These are phyloP conservation scores for Claviceps sp. DNA, from an alignment of 2,329 filamentous ascomycete genomes.

Conservation along the genomic window DNA sequence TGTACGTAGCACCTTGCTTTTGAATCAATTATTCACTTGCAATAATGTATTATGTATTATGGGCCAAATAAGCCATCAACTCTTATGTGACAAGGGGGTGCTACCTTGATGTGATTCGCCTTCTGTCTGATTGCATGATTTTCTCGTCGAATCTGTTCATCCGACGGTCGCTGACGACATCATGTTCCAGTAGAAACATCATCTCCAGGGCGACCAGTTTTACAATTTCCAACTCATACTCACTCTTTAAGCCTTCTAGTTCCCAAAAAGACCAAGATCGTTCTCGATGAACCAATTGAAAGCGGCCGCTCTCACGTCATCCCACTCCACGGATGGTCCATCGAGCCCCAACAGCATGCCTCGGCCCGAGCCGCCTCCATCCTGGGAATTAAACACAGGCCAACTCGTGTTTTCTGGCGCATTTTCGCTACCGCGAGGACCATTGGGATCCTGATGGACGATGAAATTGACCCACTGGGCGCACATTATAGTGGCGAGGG, in stretches of 20 bases:
- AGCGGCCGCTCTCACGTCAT: not conserved
- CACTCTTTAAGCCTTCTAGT: not conserved
- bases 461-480: not conserved
- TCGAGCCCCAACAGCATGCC: not conserved
- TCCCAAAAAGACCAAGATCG: not conserved
- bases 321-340: not conserved
- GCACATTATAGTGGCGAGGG: not conserved
- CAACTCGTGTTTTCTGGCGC: not conserved
- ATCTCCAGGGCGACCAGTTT: too few relatives aligned
- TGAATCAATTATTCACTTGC: not conserved
- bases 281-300: not conserved
- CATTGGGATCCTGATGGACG: not conserved
- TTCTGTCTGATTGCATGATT: too few relatives aligned
- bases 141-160: too few relatives aligned
- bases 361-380: not conserved
- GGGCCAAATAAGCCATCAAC: too few relatives aligned
- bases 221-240: too few relatives aligned
- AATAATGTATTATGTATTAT: too few relatives aligned
- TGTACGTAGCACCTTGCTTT: not conserved
- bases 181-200: too few relatives aligned
- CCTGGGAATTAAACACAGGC: not conserved
- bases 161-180: too few relatives aligned
- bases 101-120: too few relatives aligned
- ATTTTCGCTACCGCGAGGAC: not conserved
- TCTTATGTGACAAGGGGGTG: too few relatives aligned